Evolutionary conservation across 441 rosid genomes (phyloP).

Genomic region (Erysimum cheiri): DNA sequence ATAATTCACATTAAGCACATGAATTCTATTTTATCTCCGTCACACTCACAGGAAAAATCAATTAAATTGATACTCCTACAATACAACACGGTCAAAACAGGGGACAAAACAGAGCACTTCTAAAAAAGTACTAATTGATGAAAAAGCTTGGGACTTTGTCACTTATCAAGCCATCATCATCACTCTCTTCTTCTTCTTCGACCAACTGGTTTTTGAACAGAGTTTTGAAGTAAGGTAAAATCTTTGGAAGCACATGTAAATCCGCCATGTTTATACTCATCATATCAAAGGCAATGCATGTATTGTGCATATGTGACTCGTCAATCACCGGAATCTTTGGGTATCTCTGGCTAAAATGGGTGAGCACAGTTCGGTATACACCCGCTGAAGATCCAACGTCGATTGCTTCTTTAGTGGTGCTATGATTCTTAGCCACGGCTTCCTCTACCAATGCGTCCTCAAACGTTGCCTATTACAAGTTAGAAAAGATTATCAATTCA

Average conservation of each 20-base stretch:
- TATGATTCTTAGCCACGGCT: conserved; percentile 89
- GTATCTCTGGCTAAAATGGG: conserved; percentile 98
- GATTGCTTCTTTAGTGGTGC: conserved; percentile 97
- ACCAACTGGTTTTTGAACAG: conserved; percentile 71
- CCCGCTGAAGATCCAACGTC: conserved; percentile 80
- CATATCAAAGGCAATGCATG: conserved; percentile 92
- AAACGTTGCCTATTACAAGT: conserved; percentile 75
- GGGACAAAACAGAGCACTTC: conserved; percentile 18
- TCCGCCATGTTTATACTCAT: conserved; percentile 96
- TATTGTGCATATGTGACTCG: conserved; percentile 82
- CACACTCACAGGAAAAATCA: conserved; percentile 22
- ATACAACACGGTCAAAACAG: background rate
- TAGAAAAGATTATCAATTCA: background rate
- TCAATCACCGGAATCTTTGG: conserved; percentile 90
- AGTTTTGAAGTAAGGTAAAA: conserved; percentile 85
- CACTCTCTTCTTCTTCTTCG: conserved; percentile 53
- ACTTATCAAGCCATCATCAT: conserved; percentile 41
- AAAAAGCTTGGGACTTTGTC: conserved; percentile 42
- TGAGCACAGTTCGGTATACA: conserved; percentile 78
- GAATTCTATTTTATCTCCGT: conserved; percentile 21
- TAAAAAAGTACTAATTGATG: conserved; percentile 24
- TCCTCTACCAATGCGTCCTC: conserved; percentile 92
- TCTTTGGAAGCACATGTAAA: conserved; percentile 78
- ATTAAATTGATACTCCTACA: conserved; percentile 4
- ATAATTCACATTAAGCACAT: conserved; percentile 26